A percentile compares a stretch with the other conserved stretches of the same genome.
Conservation (phyloP, 176 grass and related monocot species). For the Oropetium thomaeum region DNA sequence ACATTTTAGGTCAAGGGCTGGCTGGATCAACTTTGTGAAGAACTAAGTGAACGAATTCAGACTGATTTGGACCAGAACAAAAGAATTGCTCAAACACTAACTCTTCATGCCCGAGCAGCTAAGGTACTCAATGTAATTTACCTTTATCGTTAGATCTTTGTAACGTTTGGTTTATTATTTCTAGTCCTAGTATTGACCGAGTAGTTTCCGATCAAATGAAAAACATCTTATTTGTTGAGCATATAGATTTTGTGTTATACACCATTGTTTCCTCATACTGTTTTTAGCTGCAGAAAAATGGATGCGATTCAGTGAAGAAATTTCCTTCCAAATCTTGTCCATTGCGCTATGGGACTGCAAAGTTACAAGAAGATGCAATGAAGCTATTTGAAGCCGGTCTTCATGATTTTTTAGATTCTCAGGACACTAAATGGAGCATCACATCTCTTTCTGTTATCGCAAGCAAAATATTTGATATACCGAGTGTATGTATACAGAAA, state of each 20-base stretch:
- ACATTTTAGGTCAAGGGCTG: conserved; percentile 66
- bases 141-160: neutral
- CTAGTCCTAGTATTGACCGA: conserved; percentile 1
- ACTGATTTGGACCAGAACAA: conserved; percentile 88
- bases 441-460: conserved; percentile 88
- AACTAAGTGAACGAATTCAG: conserved; percentile 85
- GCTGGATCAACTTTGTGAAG: conserved; percentile 89
- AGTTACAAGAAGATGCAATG: conserved; percentile 96
- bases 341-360: conserved; percentile 78
- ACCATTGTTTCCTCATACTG: neutral
- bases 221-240: neutral
- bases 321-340: conserved; percentile 95
- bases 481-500: conserved; percentile 51
- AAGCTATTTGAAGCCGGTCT: conserved; percentile 77
- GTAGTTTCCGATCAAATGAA: neutral
- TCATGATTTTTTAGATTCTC: conserved; percentile 77
- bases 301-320: conserved; percentile 52
- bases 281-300: conserved; percentile 46
- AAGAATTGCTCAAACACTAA: conserved; percentile 73
- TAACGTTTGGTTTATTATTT: neutral
- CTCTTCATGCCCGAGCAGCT: conserved; percentile 71
- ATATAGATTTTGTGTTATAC: neutral
- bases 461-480: conserved; percentile 89
- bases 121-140: conserved; percentile 54
- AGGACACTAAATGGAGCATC: conserved; percentile 71